These are phyloP conservation scores for Parmelia sp. DNA, from an alignment of 495 filamentous ascomycete genomes.

Conservation along the genomic window DNA sequence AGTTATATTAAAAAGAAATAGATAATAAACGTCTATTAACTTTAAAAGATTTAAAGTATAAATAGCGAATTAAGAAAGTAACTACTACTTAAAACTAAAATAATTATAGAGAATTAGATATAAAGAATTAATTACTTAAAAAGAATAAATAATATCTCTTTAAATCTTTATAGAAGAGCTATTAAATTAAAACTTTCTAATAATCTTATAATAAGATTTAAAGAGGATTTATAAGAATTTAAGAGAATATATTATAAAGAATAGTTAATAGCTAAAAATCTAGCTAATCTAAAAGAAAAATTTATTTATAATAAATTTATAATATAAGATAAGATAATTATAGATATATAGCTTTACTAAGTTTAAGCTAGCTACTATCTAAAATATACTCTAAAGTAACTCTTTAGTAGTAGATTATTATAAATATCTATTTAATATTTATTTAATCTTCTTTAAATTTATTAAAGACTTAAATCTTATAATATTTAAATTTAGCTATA, in stretches of 20 bases:
- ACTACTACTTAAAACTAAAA: neutral
- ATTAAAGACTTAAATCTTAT: neutral
- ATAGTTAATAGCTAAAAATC: neutral
- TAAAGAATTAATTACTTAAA: neutral
- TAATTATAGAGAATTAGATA: neutral
- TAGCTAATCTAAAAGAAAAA: neutral
- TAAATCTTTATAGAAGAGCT: neutral
- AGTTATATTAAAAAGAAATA: neutral
- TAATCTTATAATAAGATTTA: neutral
- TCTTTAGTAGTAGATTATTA: too few relatives aligned
- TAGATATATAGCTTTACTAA: neutral
- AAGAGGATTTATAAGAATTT: neutral
- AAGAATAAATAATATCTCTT: neutral
- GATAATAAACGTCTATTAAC: neutral
- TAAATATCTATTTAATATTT: neutral
- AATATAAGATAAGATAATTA: neutral
- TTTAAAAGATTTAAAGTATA: neutral
- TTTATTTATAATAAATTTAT: neutral
- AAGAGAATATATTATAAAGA: neutral
- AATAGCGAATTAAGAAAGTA: neutral
- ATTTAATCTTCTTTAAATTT: neutral
- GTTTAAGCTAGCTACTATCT: neutral
- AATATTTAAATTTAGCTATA: neutral
- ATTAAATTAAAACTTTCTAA: neutral
- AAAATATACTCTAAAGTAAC: too few relatives aligned